phyloP scores from a whole-genome alignment of 192 early-diverging fungal species.

The Backusella westeae region DNA sequence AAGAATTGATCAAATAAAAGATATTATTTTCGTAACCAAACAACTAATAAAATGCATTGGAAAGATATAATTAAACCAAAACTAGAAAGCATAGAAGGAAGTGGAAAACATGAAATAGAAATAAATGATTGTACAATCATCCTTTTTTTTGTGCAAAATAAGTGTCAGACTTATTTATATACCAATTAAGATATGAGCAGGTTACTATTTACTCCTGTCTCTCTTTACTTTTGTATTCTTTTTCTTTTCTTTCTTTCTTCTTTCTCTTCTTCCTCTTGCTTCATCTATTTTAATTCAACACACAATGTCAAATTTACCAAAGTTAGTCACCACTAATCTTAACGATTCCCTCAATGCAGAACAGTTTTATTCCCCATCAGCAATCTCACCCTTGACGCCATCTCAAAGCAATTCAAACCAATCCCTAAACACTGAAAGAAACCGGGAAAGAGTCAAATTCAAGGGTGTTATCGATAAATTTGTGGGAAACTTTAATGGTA shows the following conservation, averaged over 20 bases:
- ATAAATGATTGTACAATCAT: neutral
- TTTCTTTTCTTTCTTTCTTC: neutral
- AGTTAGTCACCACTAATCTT: slow-evolving; percentile 13
- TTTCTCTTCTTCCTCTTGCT: neutral
- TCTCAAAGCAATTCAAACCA: neutral
- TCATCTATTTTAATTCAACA: neutral
- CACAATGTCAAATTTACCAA: slow-evolving; percentile 3
- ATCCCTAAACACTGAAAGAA: neutral
- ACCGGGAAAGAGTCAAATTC: slow-evolving; percentile 22
- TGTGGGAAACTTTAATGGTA: slow-evolving; percentile 40
- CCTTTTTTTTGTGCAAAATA: neutral
- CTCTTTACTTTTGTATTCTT: neutral
- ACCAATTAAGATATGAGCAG: slow-evolving; percentile 6
- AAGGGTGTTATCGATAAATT: slow-evolving; percentile 50
- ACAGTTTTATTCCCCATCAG: neutral
- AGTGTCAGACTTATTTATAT: neutral
- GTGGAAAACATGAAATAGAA: neutral
- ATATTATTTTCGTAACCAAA: neutral
- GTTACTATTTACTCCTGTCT: neutral
- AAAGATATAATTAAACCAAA: neutral
- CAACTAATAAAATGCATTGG: neutral
- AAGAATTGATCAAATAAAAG: neutral
- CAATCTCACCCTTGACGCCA: neutral
- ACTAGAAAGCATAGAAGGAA: neutral
- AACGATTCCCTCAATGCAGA: neutral